Evolutionary conservation across 2,329 filamentous ascomycete genomes (phyloP).

Genomic region (Arthroderma uncinatum): DNA sequence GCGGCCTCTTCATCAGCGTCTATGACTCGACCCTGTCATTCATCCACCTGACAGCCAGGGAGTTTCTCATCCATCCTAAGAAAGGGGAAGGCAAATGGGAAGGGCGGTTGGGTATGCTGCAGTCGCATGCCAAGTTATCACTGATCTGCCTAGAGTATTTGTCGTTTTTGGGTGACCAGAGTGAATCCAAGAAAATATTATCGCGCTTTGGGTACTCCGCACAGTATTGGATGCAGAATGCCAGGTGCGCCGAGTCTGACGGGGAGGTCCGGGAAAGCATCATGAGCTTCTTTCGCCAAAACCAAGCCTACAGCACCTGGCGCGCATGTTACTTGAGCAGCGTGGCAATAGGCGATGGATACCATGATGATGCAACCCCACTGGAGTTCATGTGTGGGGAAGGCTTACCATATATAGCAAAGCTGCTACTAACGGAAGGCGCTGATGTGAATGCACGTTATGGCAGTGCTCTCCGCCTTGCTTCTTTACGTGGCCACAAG

Average conservation of each 20-base stretch:
- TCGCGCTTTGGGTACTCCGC: conserved; percentile 14
- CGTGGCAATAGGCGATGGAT: neutral
- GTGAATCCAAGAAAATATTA: neutral
- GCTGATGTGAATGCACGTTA: conserved; percentile 5
- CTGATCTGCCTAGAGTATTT: conserved; percentile 14
- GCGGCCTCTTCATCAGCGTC: neutral
- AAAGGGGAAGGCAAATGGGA: neutral
- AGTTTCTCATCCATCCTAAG: neutral
- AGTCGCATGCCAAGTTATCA: neutral
- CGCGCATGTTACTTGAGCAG: neutral
- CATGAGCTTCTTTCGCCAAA: conserved; percentile 11
- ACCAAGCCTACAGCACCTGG: conserved; percentile 11
- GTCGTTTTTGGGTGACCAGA: conserved; percentile 8
- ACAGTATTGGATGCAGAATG: conserved; percentile 15
- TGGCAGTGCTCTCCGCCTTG: neutral
- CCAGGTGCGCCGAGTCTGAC: conserved; percentile 6
- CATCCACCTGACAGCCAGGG: neutral
- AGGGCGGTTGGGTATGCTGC: neutral
- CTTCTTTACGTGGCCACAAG: neutral
- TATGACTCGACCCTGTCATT: neutral
- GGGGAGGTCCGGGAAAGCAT: conserved; percentile 6
- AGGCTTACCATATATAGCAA: conserved; percentile 6
- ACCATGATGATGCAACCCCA: conserved; percentile 11
- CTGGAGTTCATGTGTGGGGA: conserved; percentile 12
- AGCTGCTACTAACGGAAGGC: conserved; percentile 12